Evolutionary conservation across 2,329 filamentous ascomycete genomes (phyloP).

Genomic region (Malbranchea zuffiana): DNA sequence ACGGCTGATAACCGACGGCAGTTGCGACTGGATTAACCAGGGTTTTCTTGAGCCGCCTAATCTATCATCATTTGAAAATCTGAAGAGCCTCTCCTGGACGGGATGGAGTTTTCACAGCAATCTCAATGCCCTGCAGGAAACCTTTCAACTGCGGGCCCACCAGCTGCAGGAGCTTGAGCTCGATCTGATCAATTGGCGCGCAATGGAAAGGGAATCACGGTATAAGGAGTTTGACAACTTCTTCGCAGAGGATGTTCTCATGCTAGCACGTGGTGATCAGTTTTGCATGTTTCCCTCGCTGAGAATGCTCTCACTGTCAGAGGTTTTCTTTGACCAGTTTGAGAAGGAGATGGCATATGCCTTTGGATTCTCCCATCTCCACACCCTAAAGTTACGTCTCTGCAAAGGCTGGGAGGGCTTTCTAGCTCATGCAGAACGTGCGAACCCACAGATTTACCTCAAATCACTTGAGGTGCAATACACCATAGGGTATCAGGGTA

Average conservation of each 20-base stretch:
- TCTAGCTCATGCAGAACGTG: background rate
- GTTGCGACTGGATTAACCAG: constrained; percentile 1
- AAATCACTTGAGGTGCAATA: constrained; percentile 3
- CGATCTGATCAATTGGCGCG: background rate
- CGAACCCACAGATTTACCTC: constrained; percentile 2
- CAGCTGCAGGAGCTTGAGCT: constrained; percentile 4
- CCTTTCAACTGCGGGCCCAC: background rate
- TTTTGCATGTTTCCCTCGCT: constrained; percentile 3
- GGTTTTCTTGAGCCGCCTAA: constrained; percentile 2
- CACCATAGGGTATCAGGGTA: background rate
- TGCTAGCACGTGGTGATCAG: background rate
- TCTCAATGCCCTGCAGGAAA: constrained; percentile 1
- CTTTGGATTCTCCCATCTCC: constrained; percentile 1
- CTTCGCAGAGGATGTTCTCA: constrained; percentile 1
- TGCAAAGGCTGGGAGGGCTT: constrained; percentile 1
- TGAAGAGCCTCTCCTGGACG: constrained; percentile 2
- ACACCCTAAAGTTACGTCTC: background rate
- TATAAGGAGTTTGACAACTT: constrained; percentile 1
- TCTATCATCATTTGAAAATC: constrained; percentile 3
- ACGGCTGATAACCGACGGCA: constrained; percentile 1
- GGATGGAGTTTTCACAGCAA: too few relatives aligned
- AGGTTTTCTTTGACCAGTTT: background rate
- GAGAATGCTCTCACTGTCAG: constrained; percentile 1
- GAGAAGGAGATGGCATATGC: constrained; percentile 1
- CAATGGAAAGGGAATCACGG: background rate